Evolutionary conservation across 805 yeast species (phyloP), one percentile per base, ranked within the genome.

Genomic region (Barnettozyma sucrosica): DNA sequence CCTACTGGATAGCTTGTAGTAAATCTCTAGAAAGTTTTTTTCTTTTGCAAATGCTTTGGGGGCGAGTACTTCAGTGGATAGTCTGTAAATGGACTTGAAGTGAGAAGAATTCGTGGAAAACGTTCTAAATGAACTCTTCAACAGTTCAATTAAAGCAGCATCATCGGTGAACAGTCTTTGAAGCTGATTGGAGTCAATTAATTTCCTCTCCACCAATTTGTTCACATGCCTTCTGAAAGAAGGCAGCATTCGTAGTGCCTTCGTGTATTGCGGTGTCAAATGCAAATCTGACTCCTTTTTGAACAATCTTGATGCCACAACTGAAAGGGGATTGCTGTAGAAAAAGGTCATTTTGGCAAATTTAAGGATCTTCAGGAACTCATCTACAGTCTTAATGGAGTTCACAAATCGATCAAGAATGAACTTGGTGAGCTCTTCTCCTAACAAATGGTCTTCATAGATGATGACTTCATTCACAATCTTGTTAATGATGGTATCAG

Each of bases 161-260:
- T 66, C 59, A 36, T 61, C 58, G 14, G 46, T 28, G 30, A 63
- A 43, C 4, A 64, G 41, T 2, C 11, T 23, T 16, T 41, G 18
- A 8, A 58, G 51, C 41, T 49, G 40, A 5, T 45, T n/a, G 1
- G 32, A 5, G 36, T 41, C n/a, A 40, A 34, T 42, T 11, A 46
- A 43, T 13, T 43, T 20, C 34, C 50, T 43, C 33, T 51, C 51
- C 24, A 49, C 26, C 5, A 52, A 19, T 2, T 23, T 33, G 28
- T 57, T 59, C 6, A 67, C 49, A 42, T 55, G 53, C 19, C 47
- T 41, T 39, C 48, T 55, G 49, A 70, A 70, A 0, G 76, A 69
- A 0, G 70, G 69, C 28, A 70, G 52, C 55, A 59, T 55, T 36
- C 71, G 57, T 2, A 69, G 45, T 2, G 68, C 63, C 4, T 43